Evolutionary conservation across 2,329 filamentous ascomycete genomes (phyloP), one percentile per base, ranked within the genome.

Genomic region (Sphaerostilbella broomeana): DNA sequence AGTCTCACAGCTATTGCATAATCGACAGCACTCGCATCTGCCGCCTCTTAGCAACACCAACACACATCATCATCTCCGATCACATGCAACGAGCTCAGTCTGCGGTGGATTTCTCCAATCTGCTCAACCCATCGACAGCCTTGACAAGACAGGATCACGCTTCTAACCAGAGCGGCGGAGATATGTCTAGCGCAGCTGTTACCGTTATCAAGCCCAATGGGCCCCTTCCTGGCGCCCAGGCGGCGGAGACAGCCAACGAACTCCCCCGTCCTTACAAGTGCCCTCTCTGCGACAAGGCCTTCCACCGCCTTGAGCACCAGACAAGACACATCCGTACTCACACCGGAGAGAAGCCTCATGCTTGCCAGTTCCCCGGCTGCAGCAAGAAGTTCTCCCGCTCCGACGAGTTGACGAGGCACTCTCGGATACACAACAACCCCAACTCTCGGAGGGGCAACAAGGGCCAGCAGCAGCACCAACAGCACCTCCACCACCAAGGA

Each of bases 221-320:
- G 45, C 75, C 73, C 33, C 59, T 80, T 33, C 77, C 79, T 31
- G 72, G 71, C 49, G 74, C 80, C 43, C 78, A 86, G 56, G 55
- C 69, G 47, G 52, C 77, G 64, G 64, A 86, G 35, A 51, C 47
- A 49, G 55, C 58, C 32, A 71, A 65, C 43, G 90, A 97, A 64
- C 77, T 97, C 38, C 92, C 92, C 44, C 82, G 92, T 41, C 90
- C 90, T 1, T 98, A 98, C 79, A 97, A 97, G 72, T 98, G 90
- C 65, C 89, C 90, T 45, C 78, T 98, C 47, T 98, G 92, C 71
- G 90, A 95, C 57, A 94, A 95, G 75, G 90, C 92, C 45, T 98
- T 98, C 69, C 92, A 97, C 72, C 87, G 92, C 47, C 75, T 98
- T 28, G 90, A 97, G 70, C 90, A 97, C 63, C 90, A 95, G 73